Conservation (phyloP, 2,329 filamentous ascomycete genomes). For the Diaporthe sp. region DNA sequence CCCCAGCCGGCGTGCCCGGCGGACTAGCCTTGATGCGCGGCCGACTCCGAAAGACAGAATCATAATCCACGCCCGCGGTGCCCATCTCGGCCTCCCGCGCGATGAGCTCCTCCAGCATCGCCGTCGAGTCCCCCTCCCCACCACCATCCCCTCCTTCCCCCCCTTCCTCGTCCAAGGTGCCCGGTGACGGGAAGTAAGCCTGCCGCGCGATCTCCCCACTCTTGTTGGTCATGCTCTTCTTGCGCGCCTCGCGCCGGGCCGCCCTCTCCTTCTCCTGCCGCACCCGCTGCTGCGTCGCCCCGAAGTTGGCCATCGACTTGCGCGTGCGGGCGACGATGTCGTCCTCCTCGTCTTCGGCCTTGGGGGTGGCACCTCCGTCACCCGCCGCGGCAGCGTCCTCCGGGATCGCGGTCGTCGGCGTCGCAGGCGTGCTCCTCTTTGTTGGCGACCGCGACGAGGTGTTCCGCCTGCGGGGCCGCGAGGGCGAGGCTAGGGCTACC, state of each 20-base stretch:
- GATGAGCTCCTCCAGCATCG: constrained; percentile 78
- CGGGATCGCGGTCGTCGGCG: background rate
- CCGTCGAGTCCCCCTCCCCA: constrained; percentile 51
- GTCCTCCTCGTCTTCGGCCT: constrained; percentile 49
- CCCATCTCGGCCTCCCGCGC: constrained; percentile 62
- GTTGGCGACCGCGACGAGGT: constrained; percentile 27
- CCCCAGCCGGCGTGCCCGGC: constrained; percentile 60
- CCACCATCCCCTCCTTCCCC: too few species aligned
- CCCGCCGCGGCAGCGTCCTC: constrained; percentile 34
- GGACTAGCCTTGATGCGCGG: constrained; percentile 86
- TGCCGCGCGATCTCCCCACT: constrained; percentile 52
- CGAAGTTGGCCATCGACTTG: constrained; percentile 72
- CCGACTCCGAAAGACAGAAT: constrained; percentile 86
- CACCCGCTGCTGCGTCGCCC: constrained; percentile 71
- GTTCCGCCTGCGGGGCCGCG: constrained; percentile 2
- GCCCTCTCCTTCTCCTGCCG: constrained; percentile 69
- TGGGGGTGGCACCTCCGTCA: background rate
- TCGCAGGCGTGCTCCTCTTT: constrained; percentile 40
- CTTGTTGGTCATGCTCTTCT: constrained; percentile 41
- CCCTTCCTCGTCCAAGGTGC: constrained; percentile 52
- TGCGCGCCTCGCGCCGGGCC: constrained; percentile 57
- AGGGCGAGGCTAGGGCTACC: background rate
- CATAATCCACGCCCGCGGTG: constrained; percentile 67
- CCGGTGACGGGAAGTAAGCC: constrained; percentile 62
- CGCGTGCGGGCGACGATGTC: constrained; percentile 70